Evolutionary conservation across 306 rosid species (phyloP).

Genomic region (Ziziphus jujuba): DNA sequence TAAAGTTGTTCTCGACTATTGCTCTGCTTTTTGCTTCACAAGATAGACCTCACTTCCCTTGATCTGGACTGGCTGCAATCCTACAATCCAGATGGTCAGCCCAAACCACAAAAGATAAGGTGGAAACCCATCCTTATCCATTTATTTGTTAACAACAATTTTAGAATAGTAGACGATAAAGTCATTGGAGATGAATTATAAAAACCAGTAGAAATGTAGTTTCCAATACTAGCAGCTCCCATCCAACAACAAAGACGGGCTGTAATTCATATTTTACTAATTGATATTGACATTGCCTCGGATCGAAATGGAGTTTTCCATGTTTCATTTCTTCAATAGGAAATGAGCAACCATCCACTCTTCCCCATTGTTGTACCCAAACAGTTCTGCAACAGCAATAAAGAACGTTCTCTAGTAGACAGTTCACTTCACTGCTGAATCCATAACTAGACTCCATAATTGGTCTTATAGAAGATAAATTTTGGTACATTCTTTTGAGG

Average conservation of each 20-base stretch:
- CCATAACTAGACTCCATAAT: slow-evolving; percentile 85
- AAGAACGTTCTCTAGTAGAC: slow-evolving; percentile 95
- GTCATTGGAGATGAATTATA: no score
- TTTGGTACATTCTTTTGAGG: slow-evolving; percentile 87
- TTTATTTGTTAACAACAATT: no score
- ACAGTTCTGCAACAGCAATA: slow-evolving; percentile 84
- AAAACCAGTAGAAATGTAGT: background rate
- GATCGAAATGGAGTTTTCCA: background rate
- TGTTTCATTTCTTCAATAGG: slow-evolving; percentile 65
- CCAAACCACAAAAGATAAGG: no score
- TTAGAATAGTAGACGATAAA: no score
- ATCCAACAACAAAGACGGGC: background rate
- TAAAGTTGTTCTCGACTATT: no score
- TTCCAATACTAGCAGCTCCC: background rate
- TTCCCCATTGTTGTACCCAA: slow-evolving; percentile 80
- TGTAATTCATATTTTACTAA: background rate
- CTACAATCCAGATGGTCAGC: no score
- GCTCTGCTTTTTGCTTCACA: no score
- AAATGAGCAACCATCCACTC: slow-evolving; percentile 91
- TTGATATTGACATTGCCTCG: background rate
- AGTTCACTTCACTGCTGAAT: slow-evolving; percentile 84
- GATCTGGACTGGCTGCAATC: no score
- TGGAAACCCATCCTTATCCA: no score
- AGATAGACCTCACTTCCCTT: no score
- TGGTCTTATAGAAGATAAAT: slow-evolving; percentile 49